Conservation (phyloP, 2,329 filamentous ascomycete genomes). For the Eutypella sp. region DNA sequence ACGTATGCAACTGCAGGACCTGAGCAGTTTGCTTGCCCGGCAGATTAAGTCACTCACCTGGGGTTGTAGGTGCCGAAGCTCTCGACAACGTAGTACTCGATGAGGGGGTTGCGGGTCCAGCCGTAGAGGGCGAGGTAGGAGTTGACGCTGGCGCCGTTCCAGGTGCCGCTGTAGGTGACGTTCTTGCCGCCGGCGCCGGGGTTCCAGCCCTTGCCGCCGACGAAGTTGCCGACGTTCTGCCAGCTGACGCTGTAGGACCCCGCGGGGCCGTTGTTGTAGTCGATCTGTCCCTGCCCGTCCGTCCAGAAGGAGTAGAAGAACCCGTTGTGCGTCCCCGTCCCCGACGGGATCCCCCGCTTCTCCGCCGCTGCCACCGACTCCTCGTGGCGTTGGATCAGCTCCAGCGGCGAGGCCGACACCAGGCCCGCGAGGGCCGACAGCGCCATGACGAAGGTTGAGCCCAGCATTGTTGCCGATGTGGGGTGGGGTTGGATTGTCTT, state of each 20-base stretch:
- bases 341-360: conserved; percentile 19
- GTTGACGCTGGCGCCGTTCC: conserved; percentile 31
- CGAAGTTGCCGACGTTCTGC: conserved; percentile 44
- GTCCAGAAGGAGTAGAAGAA: conserved; percentile 61
- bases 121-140: conserved; percentile 40
- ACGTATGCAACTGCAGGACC: too few species aligned
- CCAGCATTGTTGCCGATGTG: conserved; percentile 18
- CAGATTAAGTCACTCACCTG: too few species aligned
- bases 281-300: conserved; percentile 47
- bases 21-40: too few species aligned
- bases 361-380: neutral
- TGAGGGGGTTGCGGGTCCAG: conserved; percentile 32
- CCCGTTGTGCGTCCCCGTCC: conserved; percentile 41
- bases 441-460: conserved; percentile 22
- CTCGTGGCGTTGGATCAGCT: conserved; percentile 12
- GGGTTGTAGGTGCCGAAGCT: conserved; percentile 30
- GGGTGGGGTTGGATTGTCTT: neutral
- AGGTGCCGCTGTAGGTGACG: conserved; percentile 27
- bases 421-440: conserved; percentile 19
- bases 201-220: conserved; percentile 49
- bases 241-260: conserved; percentile 49
- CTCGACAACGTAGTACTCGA: conserved; percentile 36
- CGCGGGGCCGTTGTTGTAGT: conserved; percentile 50
- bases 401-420: conserved; percentile 23
- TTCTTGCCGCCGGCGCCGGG: conserved; percentile 22